Conservation (phyloP, 306 rosid species). For the Pueraria montana region DNA sequence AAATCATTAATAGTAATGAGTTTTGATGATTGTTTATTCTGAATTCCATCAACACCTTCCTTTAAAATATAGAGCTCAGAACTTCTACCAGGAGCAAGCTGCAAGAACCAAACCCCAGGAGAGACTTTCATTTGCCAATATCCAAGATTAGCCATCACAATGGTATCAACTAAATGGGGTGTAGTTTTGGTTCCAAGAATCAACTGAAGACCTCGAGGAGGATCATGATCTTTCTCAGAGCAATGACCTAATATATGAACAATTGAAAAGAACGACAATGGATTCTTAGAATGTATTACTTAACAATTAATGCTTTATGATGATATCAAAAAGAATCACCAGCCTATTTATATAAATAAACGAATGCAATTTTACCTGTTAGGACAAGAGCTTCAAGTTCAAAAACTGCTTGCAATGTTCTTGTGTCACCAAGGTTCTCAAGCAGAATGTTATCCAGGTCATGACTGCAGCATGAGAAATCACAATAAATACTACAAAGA, state of each 20-base stretch:
- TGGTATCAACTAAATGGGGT: slow-evolving; percentile 95
- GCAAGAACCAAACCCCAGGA: slow-evolving; percentile 99
- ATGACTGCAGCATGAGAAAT: slow-evolving; percentile 72
- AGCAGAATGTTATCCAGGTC: slow-evolving; percentile 98
- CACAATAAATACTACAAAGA: slow-evolving; percentile 12
- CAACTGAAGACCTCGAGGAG: slow-evolving; percentile 96
- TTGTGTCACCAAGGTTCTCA: slow-evolving; percentile 92
- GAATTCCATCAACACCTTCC: slow-evolving; percentile 71
- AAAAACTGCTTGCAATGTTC: slow-evolving; percentile 92
- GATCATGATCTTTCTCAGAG: slow-evolving; percentile 93
- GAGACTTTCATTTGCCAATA: slow-evolving; percentile 99
- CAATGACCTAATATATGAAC: slow-evolving; percentile 82
- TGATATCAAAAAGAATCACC: slow-evolving; percentile 13
- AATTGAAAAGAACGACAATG: slow-evolving; percentile 33
- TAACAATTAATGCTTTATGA: slow-evolving; percentile 29
- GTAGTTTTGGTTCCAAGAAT: slow-evolving; percentile 89
- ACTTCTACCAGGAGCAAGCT: slow-evolving; percentile 99
- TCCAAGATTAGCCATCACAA: slow-evolving; percentile 99
- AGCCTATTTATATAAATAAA: slow-evolving; percentile 1
- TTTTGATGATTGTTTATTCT: slow-evolving; percentile 69
- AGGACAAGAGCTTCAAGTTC: slow-evolving; percentile 99
- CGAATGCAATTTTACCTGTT: slow-evolving; percentile 70
- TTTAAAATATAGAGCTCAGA: slow-evolving; percentile 88
- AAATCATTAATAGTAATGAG: slow-evolving; percentile 82
- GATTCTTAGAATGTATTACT: slow-evolving; percentile 26